phyloP scores from a whole-genome alignment of 2,329 filamentous ascomycete genomes.

The Fragosphaeria purpurea region DNA sequence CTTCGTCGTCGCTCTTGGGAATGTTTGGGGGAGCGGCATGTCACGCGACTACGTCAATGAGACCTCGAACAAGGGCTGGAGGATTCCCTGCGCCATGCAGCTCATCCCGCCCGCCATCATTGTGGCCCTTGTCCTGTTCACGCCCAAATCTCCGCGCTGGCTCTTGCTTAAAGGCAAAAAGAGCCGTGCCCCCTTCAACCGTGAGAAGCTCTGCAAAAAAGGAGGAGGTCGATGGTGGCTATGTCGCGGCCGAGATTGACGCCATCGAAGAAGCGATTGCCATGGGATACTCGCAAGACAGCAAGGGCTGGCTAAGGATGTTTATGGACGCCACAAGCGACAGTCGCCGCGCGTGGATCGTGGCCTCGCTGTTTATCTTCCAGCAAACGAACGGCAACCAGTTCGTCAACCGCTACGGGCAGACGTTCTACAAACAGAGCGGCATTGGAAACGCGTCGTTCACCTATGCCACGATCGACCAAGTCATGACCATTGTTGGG shows the following conservation, averaged over 20 bases:
- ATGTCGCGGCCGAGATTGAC: slow-evolving; percentile 6
- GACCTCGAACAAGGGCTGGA: slow-evolving; percentile 21
- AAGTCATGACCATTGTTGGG: slow-evolving; percentile 3
- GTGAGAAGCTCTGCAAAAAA: slow-evolving; percentile 12
- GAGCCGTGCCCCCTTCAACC: slow-evolving; percentile 14
- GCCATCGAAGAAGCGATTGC: slow-evolving; percentile 4
- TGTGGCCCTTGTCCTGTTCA: slow-evolving; percentile 12
- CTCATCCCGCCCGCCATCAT: slow-evolving; percentile 24
- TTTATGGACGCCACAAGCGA: slow-evolving; percentile 6
- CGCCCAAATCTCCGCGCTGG: slow-evolving; percentile 12
- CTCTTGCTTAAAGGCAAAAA: slow-evolving; percentile 11
- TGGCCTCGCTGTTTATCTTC: slow-evolving; percentile 6
- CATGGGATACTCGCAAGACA: not conserved
- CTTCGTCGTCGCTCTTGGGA: slow-evolving; percentile 3
- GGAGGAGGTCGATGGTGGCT: slow-evolving; percentile 26
- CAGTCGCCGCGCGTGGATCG: slow-evolving; percentile 5
- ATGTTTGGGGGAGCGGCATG: slow-evolving; percentile 8
- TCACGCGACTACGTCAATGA: slow-evolving; percentile 16
- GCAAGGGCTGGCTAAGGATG: slow-evolving; percentile 3
- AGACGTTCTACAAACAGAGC: slow-evolving; percentile 6
- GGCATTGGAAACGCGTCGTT: slow-evolving; percentile 5
- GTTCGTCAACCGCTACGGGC: slow-evolving; percentile 7
- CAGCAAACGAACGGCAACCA: slow-evolving; percentile 10
- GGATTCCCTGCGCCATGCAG: slow-evolving; percentile 26
- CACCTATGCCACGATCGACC: slow-evolving; percentile 5